These are phyloP conservation scores for Podaxis sp. DNA, from an alignment of 768 basidiomycete species.

Conservation along the genomic window DNA sequence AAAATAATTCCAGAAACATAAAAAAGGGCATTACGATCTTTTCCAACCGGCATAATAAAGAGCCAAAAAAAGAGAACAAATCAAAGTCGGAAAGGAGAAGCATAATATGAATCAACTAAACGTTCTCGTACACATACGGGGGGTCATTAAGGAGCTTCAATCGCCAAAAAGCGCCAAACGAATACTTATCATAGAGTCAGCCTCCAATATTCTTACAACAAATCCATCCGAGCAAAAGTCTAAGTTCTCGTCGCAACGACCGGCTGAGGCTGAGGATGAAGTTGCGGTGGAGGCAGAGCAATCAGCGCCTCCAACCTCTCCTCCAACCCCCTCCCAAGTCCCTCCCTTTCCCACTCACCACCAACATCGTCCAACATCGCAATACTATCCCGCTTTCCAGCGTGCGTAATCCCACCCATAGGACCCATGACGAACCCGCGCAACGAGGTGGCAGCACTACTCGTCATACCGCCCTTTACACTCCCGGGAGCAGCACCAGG, in stretches of 20 bases:
- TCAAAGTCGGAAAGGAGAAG: background rate
- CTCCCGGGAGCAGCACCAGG: conserved; percentile 14
- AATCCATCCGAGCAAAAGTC: background rate
- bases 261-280: background rate
- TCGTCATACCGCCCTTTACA: background rate
- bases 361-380: conserved; percentile 62
- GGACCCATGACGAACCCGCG: conserved; percentile 12
- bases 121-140: background rate
- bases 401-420: conserved; percentile 28
- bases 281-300: background rate
- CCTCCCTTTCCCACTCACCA: conserved; percentile 88
- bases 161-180: background rate
- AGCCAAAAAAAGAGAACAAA: background rate
- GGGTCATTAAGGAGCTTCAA: background rate
- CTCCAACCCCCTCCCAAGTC: conserved; percentile 78
- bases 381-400: conserved; percentile 35
- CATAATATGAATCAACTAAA: background rate
- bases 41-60: background rate
- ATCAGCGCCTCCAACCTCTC: conserved; percentile 63
- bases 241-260: background rate
- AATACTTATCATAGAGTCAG: background rate
- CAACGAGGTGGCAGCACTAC: conserved; percentile 3
- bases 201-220: background rate
- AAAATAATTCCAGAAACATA: background rate
- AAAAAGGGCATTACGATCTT: background rate